Conservation (phyloP, 2,329 filamentous ascomycete genomes). For the Paracamarosporium sp. region DNA sequence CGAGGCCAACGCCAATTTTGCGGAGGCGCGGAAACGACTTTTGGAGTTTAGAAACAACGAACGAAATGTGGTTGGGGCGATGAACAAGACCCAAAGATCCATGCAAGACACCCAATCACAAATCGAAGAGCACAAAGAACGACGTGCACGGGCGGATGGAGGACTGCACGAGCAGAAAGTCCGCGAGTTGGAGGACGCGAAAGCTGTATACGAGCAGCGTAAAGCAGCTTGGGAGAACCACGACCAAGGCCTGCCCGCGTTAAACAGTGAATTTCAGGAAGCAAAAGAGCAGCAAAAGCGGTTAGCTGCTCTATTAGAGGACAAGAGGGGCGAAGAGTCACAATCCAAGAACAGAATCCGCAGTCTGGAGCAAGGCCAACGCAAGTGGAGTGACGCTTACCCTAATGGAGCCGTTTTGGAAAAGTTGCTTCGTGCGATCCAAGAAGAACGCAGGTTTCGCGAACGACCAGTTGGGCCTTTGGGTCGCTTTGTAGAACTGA, state of each 20-base stretch:
- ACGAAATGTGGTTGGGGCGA: slow-evolving; percentile 66
- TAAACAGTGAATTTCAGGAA: slow-evolving; percentile 45
- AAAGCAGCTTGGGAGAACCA: slow-evolving; percentile 52
- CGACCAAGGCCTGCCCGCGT: slow-evolving; percentile 34
- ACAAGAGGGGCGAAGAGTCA: slow-evolving; percentile 57
- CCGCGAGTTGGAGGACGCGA: slow-evolving; percentile 65
- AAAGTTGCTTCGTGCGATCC: slow-evolving; percentile 71
- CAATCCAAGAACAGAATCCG: slow-evolving; percentile 60
- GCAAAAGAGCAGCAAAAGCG: slow-evolving; percentile 31
- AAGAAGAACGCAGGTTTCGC: slow-evolving; percentile 71
- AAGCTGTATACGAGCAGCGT: slow-evolving; percentile 57
- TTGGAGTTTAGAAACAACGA: slow-evolving; percentile 64
- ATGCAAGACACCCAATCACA: slow-evolving; percentile 52
- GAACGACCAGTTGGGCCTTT: slow-evolving; percentile 82
- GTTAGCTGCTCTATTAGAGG: slow-evolving; percentile 33
- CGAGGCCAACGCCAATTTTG: slow-evolving; percentile 60
- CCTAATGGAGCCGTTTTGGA: slow-evolving; percentile 62
- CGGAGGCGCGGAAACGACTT: slow-evolving; percentile 62
- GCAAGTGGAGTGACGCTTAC: slow-evolving; percentile 69
- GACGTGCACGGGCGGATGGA: slow-evolving; percentile 69
- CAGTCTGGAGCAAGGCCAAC: slow-evolving; percentile 61
- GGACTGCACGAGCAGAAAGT: slow-evolving; percentile 70
- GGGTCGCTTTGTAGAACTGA: slow-evolving; percentile 76
- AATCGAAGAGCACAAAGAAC: slow-evolving; percentile 63
- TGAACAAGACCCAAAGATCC: slow-evolving; percentile 59